Percentiles rank a stretch among this genome's conserved stretches.
These are phyloP conservation scores for Hirschioporus abietinus DNA, from an alignment of 768 basidiomycete species.

Conservation along the genomic window DNA sequence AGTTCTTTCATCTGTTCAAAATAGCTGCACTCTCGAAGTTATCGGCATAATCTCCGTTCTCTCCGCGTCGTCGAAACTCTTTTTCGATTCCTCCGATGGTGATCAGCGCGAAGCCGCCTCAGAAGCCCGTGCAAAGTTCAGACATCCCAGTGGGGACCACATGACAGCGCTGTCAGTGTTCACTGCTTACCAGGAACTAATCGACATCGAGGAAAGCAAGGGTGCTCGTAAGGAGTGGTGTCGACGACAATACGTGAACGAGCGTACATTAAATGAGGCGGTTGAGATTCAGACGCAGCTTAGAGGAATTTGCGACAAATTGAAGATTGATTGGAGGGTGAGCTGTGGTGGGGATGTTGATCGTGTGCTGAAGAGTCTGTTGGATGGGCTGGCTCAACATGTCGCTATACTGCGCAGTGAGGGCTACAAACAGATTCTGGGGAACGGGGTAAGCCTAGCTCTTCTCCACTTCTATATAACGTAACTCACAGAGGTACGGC, in stretches of 20 bases:
- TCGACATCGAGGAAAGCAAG: constrained; percentile 44
- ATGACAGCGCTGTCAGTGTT: constrained; percentile 85
- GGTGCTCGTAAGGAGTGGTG: constrained; percentile 70
- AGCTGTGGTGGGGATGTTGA: constrained; percentile 63
- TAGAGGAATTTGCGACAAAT: constrained; percentile 52
- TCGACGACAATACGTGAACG: constrained; percentile 74
- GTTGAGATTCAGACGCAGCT: constrained; percentile 78
- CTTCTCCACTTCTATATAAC: not conserved
- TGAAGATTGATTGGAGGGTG: constrained; percentile 52
- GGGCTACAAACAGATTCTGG: constrained; percentile 83
- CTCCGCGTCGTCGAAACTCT: constrained; percentile 75
- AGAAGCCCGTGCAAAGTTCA: constrained; percentile 71
- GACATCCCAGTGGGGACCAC: constrained; percentile 86
- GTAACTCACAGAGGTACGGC: not conserved
- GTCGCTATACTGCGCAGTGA: constrained; percentile 81
- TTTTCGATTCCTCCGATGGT: constrained; percentile 63
- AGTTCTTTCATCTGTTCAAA: constrained; percentile 69
- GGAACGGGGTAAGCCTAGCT: constrained; percentile 47
- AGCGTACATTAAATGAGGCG: constrained; percentile 75
- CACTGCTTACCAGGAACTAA: constrained; percentile 64
- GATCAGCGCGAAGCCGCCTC: constrained; percentile 63
- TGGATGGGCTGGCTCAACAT: constrained; percentile 75
- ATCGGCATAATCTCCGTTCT: constrained; percentile 82
- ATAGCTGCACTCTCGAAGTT: constrained; percentile 72
- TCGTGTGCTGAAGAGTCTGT: constrained; percentile 63